Evolutionary conservation across 176 grass and related monocot genomes (phyloP).

Genomic region (Olyra latifolia): DNA sequence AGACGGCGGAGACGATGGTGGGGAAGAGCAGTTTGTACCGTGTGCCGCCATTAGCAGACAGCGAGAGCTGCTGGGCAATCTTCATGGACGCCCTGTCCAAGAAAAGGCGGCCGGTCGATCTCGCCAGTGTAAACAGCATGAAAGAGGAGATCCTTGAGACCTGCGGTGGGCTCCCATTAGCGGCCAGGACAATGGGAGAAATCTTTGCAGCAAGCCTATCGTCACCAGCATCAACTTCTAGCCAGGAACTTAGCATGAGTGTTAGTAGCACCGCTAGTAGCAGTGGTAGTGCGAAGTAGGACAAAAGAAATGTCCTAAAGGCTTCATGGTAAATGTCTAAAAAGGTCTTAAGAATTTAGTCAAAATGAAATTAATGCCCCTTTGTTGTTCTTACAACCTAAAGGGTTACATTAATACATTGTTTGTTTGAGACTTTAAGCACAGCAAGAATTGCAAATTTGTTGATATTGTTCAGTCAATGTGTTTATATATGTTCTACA

Average conservation of each 20-base stretch:
- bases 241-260: conserved; percentile 38
- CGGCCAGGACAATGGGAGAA: conserved; percentile 38
- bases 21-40: conserved; percentile 14
- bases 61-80: conserved; percentile 41
- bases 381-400: background rate
- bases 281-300: conserved; percentile 12
- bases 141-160: conserved; percentile 41
- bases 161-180: conserved; percentile 36
- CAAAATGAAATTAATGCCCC: background rate
- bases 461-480: background rate
- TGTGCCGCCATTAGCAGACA: conserved; percentile 18
- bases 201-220: conserved; percentile 33
- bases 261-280: background rate
- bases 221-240: conserved; percentile 14
- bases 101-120: background rate
- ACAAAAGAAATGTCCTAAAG: background rate
- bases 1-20: conserved; percentile 46
- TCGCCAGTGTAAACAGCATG: background rate
- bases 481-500: background rate
- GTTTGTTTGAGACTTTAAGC: too few relatives aligned
- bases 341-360: background rate
- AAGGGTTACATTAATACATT: too few relatives aligned
- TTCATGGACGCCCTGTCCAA: conserved; percentile 33
- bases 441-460: conserved; percentile 7
- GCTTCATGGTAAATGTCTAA: background rate